Evolutionary conservation across 176 grass and related monocot species (phyloP), one percentile per base, ranked within the genome.

Genomic region (Ensete glaucum): DNA sequence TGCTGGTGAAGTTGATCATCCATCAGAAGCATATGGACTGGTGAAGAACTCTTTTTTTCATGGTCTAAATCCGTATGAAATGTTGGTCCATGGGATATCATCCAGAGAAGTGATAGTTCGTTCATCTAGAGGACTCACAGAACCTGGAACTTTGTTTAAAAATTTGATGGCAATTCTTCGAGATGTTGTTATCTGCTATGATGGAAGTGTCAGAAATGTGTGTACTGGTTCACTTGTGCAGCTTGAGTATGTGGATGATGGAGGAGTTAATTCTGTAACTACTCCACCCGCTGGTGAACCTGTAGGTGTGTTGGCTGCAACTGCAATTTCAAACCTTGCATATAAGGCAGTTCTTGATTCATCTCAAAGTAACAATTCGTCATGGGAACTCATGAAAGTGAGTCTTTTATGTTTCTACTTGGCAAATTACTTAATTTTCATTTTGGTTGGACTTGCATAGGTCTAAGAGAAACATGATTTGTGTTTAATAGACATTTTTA

Each of bases 321-420:
- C 94, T 23, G 90, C 94, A 81, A 98, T 98, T 54, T 98, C 90
- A 2, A 91, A 89, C 11, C 90, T 85, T 19, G 90, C 94, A 69
- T 98, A 98, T 71, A 93, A 82, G 64, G 90, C 90, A 72, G 94
- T 98, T 9, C 79, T 98, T 59, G 94, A 98, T 77, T 82, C 94
- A 23, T 98, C 94, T 50, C 90, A 89, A 69, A 93, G 88, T 79
- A 98, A 93, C 82, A 98, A 98, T 79, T 89, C 94, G 54, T 98
- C 94, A 29, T 98, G 94, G 94, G 94, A 93, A 65, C 75, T 78
- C 12, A 98, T 98, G 94, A 98, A 98, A 86, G 94, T 98, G 81
- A 67, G 9, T 25, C 79, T 24, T 48, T 26, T 52, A 78, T 26
- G 16, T 67, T 52, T 81, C 65, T 77, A 68, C 64, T 79, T 19